phyloP scores from a whole-genome alignment of 2,329 filamentous ascomycete species.

The Teratosphaeria nubilosa region DNA sequence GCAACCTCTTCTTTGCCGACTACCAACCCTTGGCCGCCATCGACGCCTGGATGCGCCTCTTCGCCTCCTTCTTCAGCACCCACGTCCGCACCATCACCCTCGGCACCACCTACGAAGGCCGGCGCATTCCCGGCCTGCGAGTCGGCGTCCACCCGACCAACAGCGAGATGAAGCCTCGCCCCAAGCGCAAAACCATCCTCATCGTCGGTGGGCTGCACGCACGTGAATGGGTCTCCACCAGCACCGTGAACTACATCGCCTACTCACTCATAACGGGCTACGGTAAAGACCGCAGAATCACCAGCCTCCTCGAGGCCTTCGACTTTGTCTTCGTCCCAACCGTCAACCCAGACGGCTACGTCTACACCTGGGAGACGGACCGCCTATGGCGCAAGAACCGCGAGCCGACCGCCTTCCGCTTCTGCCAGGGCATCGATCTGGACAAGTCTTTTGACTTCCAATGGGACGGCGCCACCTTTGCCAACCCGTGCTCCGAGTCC shows the following conservation, averaged over 20 bases:
- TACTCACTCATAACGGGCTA: slow-evolving; percentile 80
- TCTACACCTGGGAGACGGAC: slow-evolving; percentile 86
- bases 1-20: slow-evolving; percentile 77
- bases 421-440: slow-evolving; percentile 81
- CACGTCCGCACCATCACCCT: slow-evolving; percentile 65
- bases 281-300: slow-evolving; percentile 60
- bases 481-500: slow-evolving; percentile 81
- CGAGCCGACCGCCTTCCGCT: slow-evolving; percentile 69
- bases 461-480: slow-evolving; percentile 60
- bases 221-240: slow-evolving; percentile 91
- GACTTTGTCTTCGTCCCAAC: slow-evolving; percentile 84
- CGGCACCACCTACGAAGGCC: slow-evolving; percentile 79
- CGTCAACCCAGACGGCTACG: slow-evolving; percentile 86
- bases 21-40: slow-evolving; percentile 84
- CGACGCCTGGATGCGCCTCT: slow-evolving; percentile 80
- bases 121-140: slow-evolving; percentile 72
- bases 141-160: slow-evolving; percentile 54
- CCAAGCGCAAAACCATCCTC: slow-evolving; percentile 63
- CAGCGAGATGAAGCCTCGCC: slow-evolving; percentile 33
- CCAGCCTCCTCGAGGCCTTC: slow-evolving; percentile 69
- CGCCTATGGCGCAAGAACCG: slow-evolving; percentile 92
- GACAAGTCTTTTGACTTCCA: slow-evolving; percentile 78
- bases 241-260: slow-evolving; percentile 80
- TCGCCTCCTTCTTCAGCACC: slow-evolving; percentile 81
- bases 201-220: slow-evolving; percentile 83